Evolutionary conservation across 2,329 filamentous ascomycete species (phyloP).

Genomic region (Aspergillus hortae): DNA sequence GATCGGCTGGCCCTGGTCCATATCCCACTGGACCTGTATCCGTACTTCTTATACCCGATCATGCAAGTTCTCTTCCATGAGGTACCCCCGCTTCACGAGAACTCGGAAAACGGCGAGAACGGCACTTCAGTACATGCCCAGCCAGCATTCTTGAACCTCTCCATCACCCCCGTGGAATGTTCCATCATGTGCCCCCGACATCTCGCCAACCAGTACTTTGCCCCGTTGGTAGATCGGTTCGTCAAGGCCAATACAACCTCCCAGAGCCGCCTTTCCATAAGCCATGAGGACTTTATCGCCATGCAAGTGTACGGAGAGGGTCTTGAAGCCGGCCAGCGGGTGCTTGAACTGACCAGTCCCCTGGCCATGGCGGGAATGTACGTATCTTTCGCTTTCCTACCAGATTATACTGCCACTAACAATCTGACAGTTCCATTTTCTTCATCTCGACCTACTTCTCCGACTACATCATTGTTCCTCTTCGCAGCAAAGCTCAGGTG

Average conservation of each 20-base stretch:
- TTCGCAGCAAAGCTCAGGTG: conserved; percentile 69
- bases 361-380: conserved; percentile 85
- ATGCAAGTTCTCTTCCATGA: conserved; percentile 75
- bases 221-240: conserved; percentile 64
- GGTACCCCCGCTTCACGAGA: conserved; percentile 32
- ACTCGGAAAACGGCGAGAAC: conserved; percentile 34
- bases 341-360: conserved; percentile 86
- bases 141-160: conserved; percentile 88
- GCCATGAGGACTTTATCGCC: conserved; percentile 77
- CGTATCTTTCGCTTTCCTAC: conserved; percentile 23
- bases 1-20: conserved; percentile 85
- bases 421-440: conserved; percentile 68
- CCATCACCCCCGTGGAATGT: conserved; percentile 86
- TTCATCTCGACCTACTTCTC: conserved; percentile 99
- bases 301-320: conserved; percentile 88
- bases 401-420: conserved; percentile 2
- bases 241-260: conserved; percentile 39
- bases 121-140: conserved; percentile 43
- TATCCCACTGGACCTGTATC: conserved; percentile 75
- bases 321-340: conserved; percentile 84
- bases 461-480: conserved; percentile 90
- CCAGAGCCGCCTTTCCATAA: conserved; percentile 64
- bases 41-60: conserved; percentile 78
- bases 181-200: conserved; percentile 81
- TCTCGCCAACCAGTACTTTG: conserved; percentile 71